A percentile compares a stretch with the other conserved stretches of the same genome.
phyloP scores from a whole-genome alignment of 1,139 yeast species.

The Hemisphaericaspora subhashii region DNA sequence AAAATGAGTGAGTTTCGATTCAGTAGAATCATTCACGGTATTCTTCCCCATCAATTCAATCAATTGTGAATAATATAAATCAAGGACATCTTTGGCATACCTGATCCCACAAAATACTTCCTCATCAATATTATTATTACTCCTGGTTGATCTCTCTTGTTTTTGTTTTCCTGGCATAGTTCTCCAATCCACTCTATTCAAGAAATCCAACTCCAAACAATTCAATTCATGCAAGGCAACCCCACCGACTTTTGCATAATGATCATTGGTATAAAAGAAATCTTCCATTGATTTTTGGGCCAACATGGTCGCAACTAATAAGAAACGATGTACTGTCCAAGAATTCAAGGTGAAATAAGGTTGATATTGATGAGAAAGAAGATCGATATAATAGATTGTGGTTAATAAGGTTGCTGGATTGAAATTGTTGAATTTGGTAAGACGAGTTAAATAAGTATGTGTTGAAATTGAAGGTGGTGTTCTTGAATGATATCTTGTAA shows the following conservation, averaged over 20 bases:
- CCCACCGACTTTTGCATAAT: constrained; percentile 96
- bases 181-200: constrained; percentile 74
- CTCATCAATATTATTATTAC: neutral
- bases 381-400: constrained; percentile 84
- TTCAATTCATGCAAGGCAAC: constrained; percentile 83
- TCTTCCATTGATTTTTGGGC: constrained; percentile 94
- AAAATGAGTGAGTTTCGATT: constrained; percentile 12
- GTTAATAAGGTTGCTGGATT: constrained; percentile 81
- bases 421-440: constrained; percentile 80
- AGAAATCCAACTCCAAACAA: constrained; percentile 83
- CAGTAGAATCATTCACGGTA: constrained; percentile 13
- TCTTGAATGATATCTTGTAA: constrained; percentile 90
- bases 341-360: constrained; percentile 83
- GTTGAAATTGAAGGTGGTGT: constrained; percentile 89
- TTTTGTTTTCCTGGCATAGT: constrained; percentile 42
- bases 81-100: constrained; percentile 49
- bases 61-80: constrained; percentile 61
- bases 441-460: constrained; percentile 70
- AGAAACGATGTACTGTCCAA: constrained; percentile 88
- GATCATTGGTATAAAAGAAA: constrained; percentile 88
- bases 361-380: constrained; percentile 71
- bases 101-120: constrained; percentile 21
- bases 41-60: constrained; percentile 58
- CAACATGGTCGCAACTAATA: constrained; percentile 86
- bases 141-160: neutral